A percentile compares a stretch with the other conserved stretches of the same genome.
phyloP scores from a whole-genome alignment of 2,329 filamentous ascomycete species.

The Colletotrichum noveboracense region DNA sequence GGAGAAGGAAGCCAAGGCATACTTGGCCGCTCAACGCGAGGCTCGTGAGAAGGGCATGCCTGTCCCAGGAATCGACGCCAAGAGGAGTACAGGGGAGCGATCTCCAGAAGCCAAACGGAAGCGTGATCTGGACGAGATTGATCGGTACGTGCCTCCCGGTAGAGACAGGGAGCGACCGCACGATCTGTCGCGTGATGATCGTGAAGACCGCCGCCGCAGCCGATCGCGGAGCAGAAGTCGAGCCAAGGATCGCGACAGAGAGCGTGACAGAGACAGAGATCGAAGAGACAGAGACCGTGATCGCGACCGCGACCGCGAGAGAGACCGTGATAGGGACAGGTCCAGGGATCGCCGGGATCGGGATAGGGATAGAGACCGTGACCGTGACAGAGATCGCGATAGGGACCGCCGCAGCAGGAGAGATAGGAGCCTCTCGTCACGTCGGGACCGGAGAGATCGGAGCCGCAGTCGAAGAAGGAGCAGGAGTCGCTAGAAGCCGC shows the following conservation, averaged over 20 bases:
- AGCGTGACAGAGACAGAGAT: constrained; percentile 32
- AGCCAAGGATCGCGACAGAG: constrained; percentile 35
- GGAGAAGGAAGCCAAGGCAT: constrained; percentile 68
- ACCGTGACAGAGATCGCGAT: constrained; percentile 2
- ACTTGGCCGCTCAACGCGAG: constrained; percentile 66
- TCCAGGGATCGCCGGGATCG: constrained; percentile 14
- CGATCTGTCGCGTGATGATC: constrained; percentile 29
- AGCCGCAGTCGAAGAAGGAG: constrained; percentile 2
- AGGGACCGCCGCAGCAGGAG: neutral
- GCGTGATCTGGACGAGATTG: constrained; percentile 42
- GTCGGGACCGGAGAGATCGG: neutral
- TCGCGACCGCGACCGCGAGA: constrained; percentile 34
- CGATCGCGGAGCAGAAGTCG: constrained; percentile 40
- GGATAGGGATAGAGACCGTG: constrained; percentile 10
- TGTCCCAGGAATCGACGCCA: constrained; percentile 62
- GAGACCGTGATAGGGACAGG: constrained; percentile 30
- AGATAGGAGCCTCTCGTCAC: neutral
- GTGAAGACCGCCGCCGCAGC: constrained; percentile 38
- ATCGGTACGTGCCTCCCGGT: constrained; percentile 52
- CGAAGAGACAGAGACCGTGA: constrained; percentile 30
- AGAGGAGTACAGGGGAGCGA: constrained; percentile 42
- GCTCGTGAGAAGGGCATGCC: constrained; percentile 64
- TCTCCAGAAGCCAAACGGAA: constrained; percentile 47
- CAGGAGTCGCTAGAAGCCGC: constrained; percentile 9
- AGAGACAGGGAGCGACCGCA: constrained; percentile 35